A percentile compares a stretch with the other conserved stretches of the same genome.
phyloP scores from a whole-genome alignment of 768 basidiomycete species.

The Steccherinum ochraceum region DNA sequence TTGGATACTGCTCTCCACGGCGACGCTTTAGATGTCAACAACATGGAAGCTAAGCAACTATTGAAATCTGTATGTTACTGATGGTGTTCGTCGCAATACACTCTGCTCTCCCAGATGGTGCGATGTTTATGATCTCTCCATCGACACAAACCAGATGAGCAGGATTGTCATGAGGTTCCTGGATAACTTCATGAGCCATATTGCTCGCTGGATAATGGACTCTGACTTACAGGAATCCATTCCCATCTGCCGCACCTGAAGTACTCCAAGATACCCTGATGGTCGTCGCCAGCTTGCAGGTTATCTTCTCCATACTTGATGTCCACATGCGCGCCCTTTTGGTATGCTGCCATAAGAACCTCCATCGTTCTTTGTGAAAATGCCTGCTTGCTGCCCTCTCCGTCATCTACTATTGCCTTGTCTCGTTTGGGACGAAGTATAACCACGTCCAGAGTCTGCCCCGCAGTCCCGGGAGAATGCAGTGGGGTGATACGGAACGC shows the following conservation, averaged over 20 bases:
- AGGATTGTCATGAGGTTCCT: slow-evolving; percentile 53
- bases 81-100: slow-evolving; percentile 3
- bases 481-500: slow-evolving; percentile 70
- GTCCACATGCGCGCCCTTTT: slow-evolving; percentile 64
- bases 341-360: slow-evolving; percentile 66
- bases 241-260: slow-evolving; percentile 76
- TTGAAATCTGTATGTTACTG: slow-evolving; percentile 1
- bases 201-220: too few relatives aligned
- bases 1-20: slow-evolving; percentile 1
- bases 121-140: slow-evolving; percentile 63
- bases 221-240: slow-evolving; percentile 72
- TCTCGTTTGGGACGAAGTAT: slow-evolving; percentile 68
- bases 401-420: slow-evolving; percentile 38
- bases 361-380: slow-evolving; percentile 51
- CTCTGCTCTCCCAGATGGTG: slow-evolving; percentile 49
- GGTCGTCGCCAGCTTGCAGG: slow-evolving; percentile 29
- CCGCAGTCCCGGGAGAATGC: slow-evolving; percentile 32
- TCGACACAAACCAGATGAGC: slow-evolving; percentile 79
- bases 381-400: slow-evolving; percentile 32
- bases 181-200: slow-evolving; percentile 3
- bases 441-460: slow-evolving; percentile 62
- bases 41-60: slow-evolving; percentile 3
- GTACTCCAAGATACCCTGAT: slow-evolving; percentile 69
- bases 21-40: not conserved
- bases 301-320: slow-evolving; percentile 48